Conservation (phyloP, 768 basidiomycete species). For the Chalciporus piperatus region DNA sequence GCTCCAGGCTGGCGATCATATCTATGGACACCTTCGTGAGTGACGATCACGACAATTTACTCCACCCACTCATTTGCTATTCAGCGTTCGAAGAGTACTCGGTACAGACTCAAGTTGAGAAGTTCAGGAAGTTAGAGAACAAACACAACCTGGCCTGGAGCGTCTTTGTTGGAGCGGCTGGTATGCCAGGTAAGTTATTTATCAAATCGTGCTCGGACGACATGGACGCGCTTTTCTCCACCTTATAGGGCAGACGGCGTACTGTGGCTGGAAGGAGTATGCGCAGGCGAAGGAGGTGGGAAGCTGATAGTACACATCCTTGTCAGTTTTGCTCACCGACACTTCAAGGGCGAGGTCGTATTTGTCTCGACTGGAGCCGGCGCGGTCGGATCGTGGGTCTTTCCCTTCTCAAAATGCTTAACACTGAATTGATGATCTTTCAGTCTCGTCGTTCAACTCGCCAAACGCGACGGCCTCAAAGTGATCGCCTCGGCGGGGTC, state of each 20-base stretch:
- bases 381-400: conserved; percentile 57
- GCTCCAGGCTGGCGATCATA: conserved; percentile 13
- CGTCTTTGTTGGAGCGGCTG: conserved; percentile 27
- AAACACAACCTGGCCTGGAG: conserved; percentile 29
- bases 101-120: background rate
- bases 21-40: conserved; percentile 26
- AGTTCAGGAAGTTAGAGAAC: conserved; percentile 21
- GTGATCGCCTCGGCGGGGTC: conserved; percentile 72
- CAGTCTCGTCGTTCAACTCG: conserved; percentile 50
- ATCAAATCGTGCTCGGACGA: conserved; percentile 8
- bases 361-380: conserved; percentile 46
- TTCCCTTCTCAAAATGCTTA: background rate
- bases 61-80: conserved; percentile 36
- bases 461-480: conserved; percentile 51
- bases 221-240: background rate
- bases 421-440: conserved; percentile 6
- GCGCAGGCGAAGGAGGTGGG: conserved; percentile 25
- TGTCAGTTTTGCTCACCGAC: no score
- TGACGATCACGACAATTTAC: conserved; percentile 1
- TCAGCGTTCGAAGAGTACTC: conserved; percentile 26
- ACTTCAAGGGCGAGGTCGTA: conserved; percentile 42
- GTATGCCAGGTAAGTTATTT: conserved; percentile 20
- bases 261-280: conserved; percentile 16
- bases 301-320: no score
- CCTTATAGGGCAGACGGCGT: conserved; percentile 20